Conservation (phyloP, 768 basidiomycete species). For the Xerocomellus amylosporus region DNA sequence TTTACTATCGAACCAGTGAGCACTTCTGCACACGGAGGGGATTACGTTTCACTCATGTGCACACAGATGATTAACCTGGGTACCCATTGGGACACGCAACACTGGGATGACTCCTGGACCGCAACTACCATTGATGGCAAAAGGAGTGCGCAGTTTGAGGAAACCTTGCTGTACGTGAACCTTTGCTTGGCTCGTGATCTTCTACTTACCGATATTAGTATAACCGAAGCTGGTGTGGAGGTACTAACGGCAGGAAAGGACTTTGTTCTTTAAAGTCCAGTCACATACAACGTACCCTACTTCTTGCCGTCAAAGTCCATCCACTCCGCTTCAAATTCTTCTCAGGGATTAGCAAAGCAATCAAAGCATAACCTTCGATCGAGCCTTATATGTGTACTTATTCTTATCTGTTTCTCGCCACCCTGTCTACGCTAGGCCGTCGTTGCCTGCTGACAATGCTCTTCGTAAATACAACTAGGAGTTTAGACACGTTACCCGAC, state of each 20-base stretch:
- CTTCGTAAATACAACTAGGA: conserved; percentile 29
- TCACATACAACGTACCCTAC: conserved; percentile 19
- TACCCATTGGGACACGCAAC: conserved; percentile 66
- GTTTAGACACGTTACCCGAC: conserved; percentile 27
- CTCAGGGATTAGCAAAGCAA: conserved; percentile 22
- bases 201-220: conserved; percentile 44
- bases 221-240: conserved; percentile 90
- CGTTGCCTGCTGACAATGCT: conserved; percentile 25
- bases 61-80: conserved; percentile 91
- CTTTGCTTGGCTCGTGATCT: conserved; percentile 1
- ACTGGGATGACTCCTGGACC: conserved; percentile 97
- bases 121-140: conserved; percentile 91
- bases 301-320: conserved; percentile 15
- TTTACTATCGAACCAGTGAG: conserved; percentile 81
- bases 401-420: conserved; percentile 30
- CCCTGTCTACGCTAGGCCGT: conserved; percentile 26
- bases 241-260: conserved; percentile 65
- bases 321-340: conserved; percentile 20
- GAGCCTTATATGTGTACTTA: conserved; percentile 31
- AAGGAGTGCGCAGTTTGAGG: conserved; percentile 94
- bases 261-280: conserved; percentile 21
- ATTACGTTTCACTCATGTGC: conserved; percentile 1
- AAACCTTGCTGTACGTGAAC: conserved; percentile 80
- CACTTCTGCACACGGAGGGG: background rate
- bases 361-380: conserved; percentile 22